These are phyloP conservation scores for Aspergillus ellipticus DNA, from an alignment of 495 filamentous ascomycete genomes.

Conservation along the genomic window DNA sequence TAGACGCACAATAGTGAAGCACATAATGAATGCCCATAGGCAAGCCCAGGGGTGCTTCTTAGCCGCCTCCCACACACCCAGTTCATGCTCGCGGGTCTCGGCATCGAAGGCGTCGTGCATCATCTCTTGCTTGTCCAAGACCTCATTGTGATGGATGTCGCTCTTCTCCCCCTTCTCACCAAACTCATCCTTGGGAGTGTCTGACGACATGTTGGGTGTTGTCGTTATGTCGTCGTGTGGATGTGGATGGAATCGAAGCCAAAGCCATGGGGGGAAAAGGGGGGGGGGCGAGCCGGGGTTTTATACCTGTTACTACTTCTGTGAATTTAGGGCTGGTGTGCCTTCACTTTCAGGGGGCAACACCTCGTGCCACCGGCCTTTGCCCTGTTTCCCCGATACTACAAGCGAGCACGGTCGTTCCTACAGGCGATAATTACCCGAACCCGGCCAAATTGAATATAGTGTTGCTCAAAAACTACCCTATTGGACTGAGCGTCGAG, in stretches of 20 bases:
- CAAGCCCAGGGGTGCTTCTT: constrained; percentile 47
- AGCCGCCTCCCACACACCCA: constrained; percentile 27
- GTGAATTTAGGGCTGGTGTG: neutral
- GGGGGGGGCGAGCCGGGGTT: neutral
- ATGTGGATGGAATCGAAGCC: neutral
- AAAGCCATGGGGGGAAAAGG: neutral
- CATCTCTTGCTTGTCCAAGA: constrained; percentile 25
- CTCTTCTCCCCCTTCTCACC: constrained; percentile 15
- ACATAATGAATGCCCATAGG: constrained; percentile 41
- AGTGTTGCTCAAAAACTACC: too few relatives aligned
- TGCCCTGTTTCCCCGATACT: neutral
- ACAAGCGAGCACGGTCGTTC: neutral
- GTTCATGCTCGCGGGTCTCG: constrained; percentile 30
- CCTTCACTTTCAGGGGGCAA: neutral
- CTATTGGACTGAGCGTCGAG: too few relatives aligned
- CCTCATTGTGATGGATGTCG: constrained; percentile 24
- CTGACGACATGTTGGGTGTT: neutral
- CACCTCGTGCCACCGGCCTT: neutral
- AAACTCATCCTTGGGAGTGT: neutral
- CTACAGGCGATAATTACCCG: neutral
- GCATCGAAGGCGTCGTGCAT: constrained; percentile 33
- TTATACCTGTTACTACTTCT: neutral
- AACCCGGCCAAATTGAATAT: neutral
- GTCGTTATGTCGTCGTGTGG: neutral
- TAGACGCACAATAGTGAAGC: constrained; percentile 37